A percentile compares a stretch with the other conserved stretches of the same genome.
Evolutionary conservation across 495 filamentous ascomycete species (phyloP).

Genomic region (Podospora comata): DNA sequence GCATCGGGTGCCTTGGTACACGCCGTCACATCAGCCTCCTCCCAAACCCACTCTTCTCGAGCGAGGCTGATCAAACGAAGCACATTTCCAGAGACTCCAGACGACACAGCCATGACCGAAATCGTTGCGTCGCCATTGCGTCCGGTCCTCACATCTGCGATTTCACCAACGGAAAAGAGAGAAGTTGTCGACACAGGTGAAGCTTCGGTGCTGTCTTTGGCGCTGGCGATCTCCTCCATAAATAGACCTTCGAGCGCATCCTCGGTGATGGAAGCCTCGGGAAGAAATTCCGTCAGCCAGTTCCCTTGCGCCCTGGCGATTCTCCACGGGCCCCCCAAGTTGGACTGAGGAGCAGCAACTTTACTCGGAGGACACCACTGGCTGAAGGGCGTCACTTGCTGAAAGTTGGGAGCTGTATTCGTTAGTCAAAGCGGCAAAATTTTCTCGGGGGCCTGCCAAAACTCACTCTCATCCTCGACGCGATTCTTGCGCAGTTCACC

Average conservation of each 20-base stretch:
- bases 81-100: constrained; percentile 51
- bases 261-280: constrained; percentile 39
- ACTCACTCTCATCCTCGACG: constrained; percentile 26
- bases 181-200: constrained; percentile 16
- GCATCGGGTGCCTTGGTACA: constrained; percentile 34
- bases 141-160: constrained; percentile 31
- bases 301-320: constrained; percentile 30
- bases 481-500: constrained; percentile 26
- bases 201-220: constrained; percentile 2
- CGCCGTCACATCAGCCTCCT: constrained; percentile 37
- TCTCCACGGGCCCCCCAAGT: constrained; percentile 19
- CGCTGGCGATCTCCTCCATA: constrained; percentile 24
- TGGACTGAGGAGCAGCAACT: constrained; percentile 13
- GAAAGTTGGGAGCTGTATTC: constrained; percentile 40
- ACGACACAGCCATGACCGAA: constrained; percentile 45
- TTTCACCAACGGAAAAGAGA: constrained; percentile 39
- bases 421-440: background rate
- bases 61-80: constrained; percentile 39
- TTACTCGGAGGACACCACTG: constrained; percentile 36
- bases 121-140: constrained; percentile 19
- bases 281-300: constrained; percentile 38
- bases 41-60: constrained; percentile 47
- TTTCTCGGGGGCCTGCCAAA: background rate
- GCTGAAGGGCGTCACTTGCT: constrained; percentile 36
- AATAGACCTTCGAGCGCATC: constrained; percentile 29